Percentiles rank a stretch among this genome's conserved stretches.
These are phyloP conservation scores for Cladophialophora immunda DNA, from an alignment of 2,329 filamentous ascomycete genomes.

Conservation along the genomic window DNA sequence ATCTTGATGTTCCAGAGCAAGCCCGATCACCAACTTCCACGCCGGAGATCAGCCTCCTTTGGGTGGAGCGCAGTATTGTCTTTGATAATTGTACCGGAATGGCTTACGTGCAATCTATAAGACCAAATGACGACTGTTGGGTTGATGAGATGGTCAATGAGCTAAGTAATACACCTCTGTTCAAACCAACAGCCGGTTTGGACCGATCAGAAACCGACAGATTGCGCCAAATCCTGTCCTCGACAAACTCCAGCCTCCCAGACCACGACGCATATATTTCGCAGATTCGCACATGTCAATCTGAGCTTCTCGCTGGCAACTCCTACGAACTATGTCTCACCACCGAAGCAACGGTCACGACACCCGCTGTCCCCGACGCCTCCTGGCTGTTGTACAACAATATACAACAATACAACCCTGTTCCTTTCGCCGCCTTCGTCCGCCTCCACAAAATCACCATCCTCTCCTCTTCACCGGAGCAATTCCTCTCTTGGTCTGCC, in stretches of 20 bases:
- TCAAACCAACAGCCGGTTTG: slow-evolving; percentile 41
- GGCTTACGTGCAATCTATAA: slow-evolving; percentile 74
- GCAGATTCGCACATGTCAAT: slow-evolving; percentile 74
- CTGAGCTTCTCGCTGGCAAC: slow-evolving; percentile 76
- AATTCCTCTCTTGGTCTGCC: slow-evolving; percentile 77
- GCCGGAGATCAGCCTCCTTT: slow-evolving; percentile 78
- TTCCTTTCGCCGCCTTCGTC: slow-evolving; percentile 85
- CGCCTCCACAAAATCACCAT: slow-evolving; percentile 75
- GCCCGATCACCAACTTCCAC: slow-evolving; percentile 44
- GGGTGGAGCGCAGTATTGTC: slow-evolving; percentile 79
- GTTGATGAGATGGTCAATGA: slow-evolving; percentile 50
- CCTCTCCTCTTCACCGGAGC: slow-evolving; percentile 85
- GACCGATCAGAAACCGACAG: slow-evolving; percentile 35
- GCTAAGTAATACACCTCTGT: neutral
- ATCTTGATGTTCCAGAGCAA: slow-evolving; percentile 58
- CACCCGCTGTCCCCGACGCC: slow-evolving; percentile 44
- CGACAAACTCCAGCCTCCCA: slow-evolving; percentile 47
- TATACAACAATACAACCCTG: slow-evolving; percentile 76
- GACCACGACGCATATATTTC: slow-evolving; percentile 65
- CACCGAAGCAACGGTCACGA: slow-evolving; percentile 72
- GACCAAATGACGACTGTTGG: slow-evolving; percentile 55
- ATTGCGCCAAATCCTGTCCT: slow-evolving; percentile 39
- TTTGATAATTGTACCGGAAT: slow-evolving; percentile 73
- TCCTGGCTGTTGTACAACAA: slow-evolving; percentile 77
- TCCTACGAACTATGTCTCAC: slow-evolving; percentile 89